Evolutionary conservation across 768 basidiomycete genomes (phyloP), one percentile per base, ranked within the genome.

Genomic region (Boletellus sp.): DNA sequence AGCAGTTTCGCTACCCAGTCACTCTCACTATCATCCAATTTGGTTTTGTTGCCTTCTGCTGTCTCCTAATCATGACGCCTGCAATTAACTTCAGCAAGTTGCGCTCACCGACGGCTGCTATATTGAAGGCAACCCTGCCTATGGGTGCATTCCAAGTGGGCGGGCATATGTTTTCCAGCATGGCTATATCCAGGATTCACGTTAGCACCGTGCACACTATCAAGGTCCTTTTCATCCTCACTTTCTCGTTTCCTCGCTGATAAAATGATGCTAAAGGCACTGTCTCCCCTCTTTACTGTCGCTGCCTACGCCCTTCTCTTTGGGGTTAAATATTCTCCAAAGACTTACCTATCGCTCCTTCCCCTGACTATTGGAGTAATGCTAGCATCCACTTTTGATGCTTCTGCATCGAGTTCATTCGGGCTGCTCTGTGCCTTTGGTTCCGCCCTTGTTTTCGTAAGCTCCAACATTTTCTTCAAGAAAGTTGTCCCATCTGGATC

Each of bases 141-240:
- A 98, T 98, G 95, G 94, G 94, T 20, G 78, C 89, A 53, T 99
- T 99, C 67, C 96, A 99, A 71, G 94, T 99, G 31, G 92, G 86
- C 7, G 96, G 96, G 1, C 96, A 99, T 66, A 92, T 99, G 62
- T 97, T 96, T 67, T 94, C 94, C 16, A 95, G 93, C 59, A 86
- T 99, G 73, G 96, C 96, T 11, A 99, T 97, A 46, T 92, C 94
- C 42, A 78, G 93, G 44, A 95, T 97, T 53, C 92, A 90, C 3
- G 96, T 99, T 51, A 93, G 90, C 73, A 99, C 96, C 0, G 94
- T 97, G 13, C 96, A 99, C 68, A 98, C 95, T 41, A 97, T 98
- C 71, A 99, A 99, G 85, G 95, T 95, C 78, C 42, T 41, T 42
- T 34, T 11, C 10, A 48, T 26, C 34, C 31, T 44, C 24, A 15